A percentile compares a stretch with the other conserved stretches of the same genome.
Evolutionary conservation across 805 yeast genomes (phyloP).

Genomic region (Myxozyma monticola): DNA sequence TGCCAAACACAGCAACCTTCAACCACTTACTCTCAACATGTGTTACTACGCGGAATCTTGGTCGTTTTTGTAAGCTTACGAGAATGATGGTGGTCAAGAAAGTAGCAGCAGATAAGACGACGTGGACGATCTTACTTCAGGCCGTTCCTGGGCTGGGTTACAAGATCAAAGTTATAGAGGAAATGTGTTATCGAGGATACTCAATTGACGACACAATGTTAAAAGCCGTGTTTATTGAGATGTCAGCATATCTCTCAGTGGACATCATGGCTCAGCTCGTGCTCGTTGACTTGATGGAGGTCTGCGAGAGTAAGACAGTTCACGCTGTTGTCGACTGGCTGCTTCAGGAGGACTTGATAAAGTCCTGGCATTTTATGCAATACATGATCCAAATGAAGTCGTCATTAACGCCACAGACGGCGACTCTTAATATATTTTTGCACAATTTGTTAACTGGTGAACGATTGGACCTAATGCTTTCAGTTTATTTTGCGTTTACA

Average conservation of each 20-base stretch:
- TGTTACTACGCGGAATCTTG: neutral
- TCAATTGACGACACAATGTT: constrained; percentile 1
- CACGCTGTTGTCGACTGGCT: constrained; percentile 7
- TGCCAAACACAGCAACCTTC: constrained; percentile 17
- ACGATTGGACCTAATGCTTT: constrained; percentile 21
- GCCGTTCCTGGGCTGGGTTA: constrained; percentile 2
- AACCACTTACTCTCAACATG: constrained; percentile 14
- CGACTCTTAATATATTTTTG: constrained; percentile 17
- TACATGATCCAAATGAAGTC: neutral
- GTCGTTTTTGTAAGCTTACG: neutral
- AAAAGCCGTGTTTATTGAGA: constrained; percentile 6
- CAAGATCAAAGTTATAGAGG: constrained; percentile 10
- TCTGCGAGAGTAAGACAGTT: neutral
- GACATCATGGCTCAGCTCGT: constrained; percentile 1
- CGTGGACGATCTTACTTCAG: constrained; percentile 12
- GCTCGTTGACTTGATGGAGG: too few species aligned
- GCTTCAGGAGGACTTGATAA: neutral
- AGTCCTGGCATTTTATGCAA: constrained; percentile 17
- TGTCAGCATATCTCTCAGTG: neutral
- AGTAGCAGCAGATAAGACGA: constrained; percentile 7
- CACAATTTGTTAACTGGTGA: neutral
- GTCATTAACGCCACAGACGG: constrained; percentile 1
- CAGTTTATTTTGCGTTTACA: constrained; percentile 2
- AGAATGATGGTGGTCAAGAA: constrained; percentile 2
- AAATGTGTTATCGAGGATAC: constrained; percentile 14